phyloP scores from a whole-genome alignment of 805 yeast genomes.

The Suhomyces kilbournensis region DNA sequence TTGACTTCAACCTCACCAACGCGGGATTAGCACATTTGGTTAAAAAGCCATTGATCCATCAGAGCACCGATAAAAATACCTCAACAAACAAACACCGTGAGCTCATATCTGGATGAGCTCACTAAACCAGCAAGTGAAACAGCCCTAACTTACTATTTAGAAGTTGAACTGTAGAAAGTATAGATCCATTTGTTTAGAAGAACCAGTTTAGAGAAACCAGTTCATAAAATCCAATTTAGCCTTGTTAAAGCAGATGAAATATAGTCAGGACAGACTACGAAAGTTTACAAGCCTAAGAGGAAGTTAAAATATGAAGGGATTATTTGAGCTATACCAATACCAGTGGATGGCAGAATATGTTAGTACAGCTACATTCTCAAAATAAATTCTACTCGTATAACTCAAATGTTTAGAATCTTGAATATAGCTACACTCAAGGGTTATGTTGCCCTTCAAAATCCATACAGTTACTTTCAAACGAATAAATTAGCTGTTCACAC shows the following conservation, averaged over 20 bases:
- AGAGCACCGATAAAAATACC: neutral
- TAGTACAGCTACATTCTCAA: no score
- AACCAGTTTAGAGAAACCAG: neutral
- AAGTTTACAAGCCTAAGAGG: neutral
- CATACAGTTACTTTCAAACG: neutral
- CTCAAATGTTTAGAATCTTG: no score
- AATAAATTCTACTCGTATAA: no score
- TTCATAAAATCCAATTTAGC: no score
- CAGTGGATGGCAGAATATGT: no score
- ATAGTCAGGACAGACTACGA: neutral
- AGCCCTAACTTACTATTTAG: neutral
- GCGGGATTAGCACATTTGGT: neutral
- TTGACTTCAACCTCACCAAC: neutral
- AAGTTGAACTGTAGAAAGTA: neutral
- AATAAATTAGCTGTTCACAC: no score
- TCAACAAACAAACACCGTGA: neutral
- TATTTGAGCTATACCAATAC: no score
- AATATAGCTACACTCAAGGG: no score
- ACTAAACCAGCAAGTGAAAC: neutral
- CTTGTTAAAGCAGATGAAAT: no score
- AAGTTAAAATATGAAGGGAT: neutral
- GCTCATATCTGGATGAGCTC: neutral
- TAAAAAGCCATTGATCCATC: neutral
- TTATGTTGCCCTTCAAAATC: no score
- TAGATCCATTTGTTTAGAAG: neutral